phyloP scores from a whole-genome alignment of 1,139 yeast genomes.

The Pichia sp. region DNA sequence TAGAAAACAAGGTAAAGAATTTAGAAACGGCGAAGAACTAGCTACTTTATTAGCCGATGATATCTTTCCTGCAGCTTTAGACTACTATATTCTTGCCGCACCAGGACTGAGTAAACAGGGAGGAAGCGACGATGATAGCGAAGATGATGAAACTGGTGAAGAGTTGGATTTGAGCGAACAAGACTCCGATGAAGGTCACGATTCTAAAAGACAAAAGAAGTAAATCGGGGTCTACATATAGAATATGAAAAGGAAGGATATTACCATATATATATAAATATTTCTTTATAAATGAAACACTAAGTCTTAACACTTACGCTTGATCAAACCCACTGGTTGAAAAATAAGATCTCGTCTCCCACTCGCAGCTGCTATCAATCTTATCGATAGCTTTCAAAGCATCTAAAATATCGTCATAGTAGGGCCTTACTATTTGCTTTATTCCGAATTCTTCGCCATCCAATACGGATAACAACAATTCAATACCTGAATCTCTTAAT shows the following conservation, averaged over 20 bases:
- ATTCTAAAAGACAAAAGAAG: constrained; percentile 4
- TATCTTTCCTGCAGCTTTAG: constrained; percentile 62
- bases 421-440: constrained; percentile 19
- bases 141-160: constrained; percentile 43
- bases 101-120: constrained; percentile 48
- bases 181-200: constrained; percentile 26
- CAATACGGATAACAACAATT: constrained; percentile 14
- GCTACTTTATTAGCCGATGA: constrained; percentile 58
- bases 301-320: not conserved
- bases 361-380: constrained; percentile 18
- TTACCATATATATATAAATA: no score
- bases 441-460: constrained; percentile 21
- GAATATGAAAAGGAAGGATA: not conserved
- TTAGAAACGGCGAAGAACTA: constrained; percentile 62
- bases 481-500: constrained; percentile 22
- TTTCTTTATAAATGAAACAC: no score
- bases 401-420: constrained; percentile 26
- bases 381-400: constrained; percentile 25
- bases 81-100: constrained; percentile 63
- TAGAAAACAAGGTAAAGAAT: constrained; percentile 61
- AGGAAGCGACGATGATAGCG: constrained; percentile 35
- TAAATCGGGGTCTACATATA: not conserved
- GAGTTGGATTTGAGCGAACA: constrained; percentile 47
- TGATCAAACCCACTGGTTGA: constrained; percentile 13
- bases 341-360: constrained; percentile 15